Conservation (phyloP, 805 yeast genomes). For the Yarrowia porcina region DNA sequence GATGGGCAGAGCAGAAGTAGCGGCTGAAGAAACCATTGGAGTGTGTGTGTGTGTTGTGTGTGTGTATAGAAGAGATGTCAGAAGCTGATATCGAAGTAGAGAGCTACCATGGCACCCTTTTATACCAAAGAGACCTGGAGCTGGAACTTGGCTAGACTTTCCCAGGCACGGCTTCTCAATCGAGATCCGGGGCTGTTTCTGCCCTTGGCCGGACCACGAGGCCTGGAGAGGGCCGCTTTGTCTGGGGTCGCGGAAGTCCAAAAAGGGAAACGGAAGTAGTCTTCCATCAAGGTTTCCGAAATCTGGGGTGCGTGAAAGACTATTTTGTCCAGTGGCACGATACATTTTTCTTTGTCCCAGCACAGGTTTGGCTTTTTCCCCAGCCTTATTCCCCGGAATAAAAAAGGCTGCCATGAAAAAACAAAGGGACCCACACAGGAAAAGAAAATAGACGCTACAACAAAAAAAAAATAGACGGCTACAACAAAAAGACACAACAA, state of each 20-base stretch:
- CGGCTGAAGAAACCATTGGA: conserved; percentile 12
- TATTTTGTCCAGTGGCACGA: not conserved
- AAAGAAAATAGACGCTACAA: too few species aligned
- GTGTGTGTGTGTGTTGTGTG: conserved; percentile 2
- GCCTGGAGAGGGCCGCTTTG: not conserved
- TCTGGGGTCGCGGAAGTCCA: conserved; percentile 18
- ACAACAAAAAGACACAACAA: too few species aligned
- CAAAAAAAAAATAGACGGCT: too few species aligned
- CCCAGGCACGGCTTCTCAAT: conserved; percentile 5
- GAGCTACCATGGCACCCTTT: not conserved
- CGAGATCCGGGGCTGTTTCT: not conserved
- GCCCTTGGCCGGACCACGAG: not conserved
- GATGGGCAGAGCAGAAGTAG: conserved; percentile 29
- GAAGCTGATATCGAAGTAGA: not conserved
- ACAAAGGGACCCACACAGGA: not conserved
- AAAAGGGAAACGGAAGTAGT: conserved; percentile 15
- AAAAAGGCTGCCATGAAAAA: not conserved
- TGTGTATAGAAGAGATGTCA: not conserved
- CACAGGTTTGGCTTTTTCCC: not conserved
- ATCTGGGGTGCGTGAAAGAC: conserved; percentile 7
- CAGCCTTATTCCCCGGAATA: conserved; percentile 22
- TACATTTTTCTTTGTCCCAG: not conserved
- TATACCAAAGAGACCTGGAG: not conserved
- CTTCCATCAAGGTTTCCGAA: conserved; percentile 8
- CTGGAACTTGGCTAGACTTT: not conserved